Conservation (phyloP, 345 rosid species). For the Iberis pinnata region DNA sequence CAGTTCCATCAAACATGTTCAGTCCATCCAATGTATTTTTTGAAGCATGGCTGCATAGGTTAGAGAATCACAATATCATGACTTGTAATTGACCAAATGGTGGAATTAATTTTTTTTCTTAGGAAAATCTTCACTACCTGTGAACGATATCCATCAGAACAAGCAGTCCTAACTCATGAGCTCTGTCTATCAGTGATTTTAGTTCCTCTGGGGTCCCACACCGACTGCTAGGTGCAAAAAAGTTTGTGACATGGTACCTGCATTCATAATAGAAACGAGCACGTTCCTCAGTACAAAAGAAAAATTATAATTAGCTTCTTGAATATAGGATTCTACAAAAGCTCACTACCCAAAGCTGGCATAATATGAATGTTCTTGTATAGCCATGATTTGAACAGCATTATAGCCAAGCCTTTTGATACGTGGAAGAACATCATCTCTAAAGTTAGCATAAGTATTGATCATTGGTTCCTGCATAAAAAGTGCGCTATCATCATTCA, state of each 20-base stretch:
- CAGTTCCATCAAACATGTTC: conserved; percentile 98
- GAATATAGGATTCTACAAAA: conserved; percentile 5
- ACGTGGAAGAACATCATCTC: conserved; percentile 95
- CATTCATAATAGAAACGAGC: conserved; percentile 26
- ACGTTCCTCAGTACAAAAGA: conserved; percentile 14
- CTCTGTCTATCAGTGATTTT: conserved; percentile 83
- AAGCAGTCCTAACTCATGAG: conserved; percentile 84
- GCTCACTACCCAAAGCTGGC: conserved; percentile 80
- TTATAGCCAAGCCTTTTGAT: conserved; percentile 91
- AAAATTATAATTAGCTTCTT: conserved; percentile 11
- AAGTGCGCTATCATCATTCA: conserved; percentile 19
- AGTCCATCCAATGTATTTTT: conserved; percentile 87
- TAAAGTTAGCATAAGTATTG: conserved; percentile 74
- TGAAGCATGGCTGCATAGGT: conserved; percentile 69
- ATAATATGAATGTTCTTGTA: conserved; percentile 96
- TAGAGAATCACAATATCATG: background rate
- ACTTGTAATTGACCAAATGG: conserved; percentile 15
- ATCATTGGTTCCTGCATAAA: conserved; percentile 72
- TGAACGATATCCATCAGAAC: conserved; percentile 99
- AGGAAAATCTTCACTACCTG: conserved; percentile 42
- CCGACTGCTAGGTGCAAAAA: conserved; percentile 92
- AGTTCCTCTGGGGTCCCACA: conserved; percentile 95
- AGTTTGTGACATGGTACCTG: conserved; percentile 94
- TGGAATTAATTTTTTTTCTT: conserved; percentile 10
- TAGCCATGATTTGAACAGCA: conserved; percentile 98